Evolutionary conservation across 2,329 filamentous ascomycete species (phyloP).

Genomic region (Canariomyces notabilis): DNA sequence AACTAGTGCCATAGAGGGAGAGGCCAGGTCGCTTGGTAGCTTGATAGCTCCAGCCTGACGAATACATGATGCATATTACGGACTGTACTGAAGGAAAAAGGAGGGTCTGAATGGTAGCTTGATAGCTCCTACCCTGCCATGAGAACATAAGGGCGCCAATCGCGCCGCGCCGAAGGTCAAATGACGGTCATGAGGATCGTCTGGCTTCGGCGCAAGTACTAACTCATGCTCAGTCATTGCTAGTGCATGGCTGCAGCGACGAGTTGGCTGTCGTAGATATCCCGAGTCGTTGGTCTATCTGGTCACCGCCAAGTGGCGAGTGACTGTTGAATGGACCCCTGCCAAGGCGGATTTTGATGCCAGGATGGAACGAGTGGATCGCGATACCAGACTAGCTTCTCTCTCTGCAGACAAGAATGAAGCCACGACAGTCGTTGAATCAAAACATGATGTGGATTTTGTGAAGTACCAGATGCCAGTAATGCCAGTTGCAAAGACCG

Average conservation of each 20-base stretch:
- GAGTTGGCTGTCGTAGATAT: constrained; percentile 16
- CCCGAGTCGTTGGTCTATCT: constrained; percentile 19
- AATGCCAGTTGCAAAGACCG: too few species aligned
- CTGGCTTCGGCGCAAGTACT: constrained; percentile 12
- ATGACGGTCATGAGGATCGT: background rate
- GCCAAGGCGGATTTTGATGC: constrained; percentile 4
- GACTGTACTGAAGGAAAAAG: constrained; percentile 29
- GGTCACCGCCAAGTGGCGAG: constrained; percentile 28
- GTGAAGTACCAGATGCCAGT: too few species aligned
- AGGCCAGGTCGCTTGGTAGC: constrained; percentile 52
- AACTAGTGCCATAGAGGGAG: constrained; percentile 19
- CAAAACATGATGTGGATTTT: background rate
- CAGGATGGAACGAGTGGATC: constrained; percentile 2
- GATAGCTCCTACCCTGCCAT: constrained; percentile 42
- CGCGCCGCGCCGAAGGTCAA: constrained; percentile 15
- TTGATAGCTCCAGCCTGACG: constrained; percentile 59
- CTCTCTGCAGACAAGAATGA: constrained; percentile 15
- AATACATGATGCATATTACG: constrained; percentile 27
- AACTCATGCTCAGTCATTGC: constrained; percentile 24
- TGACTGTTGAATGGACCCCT: constrained; percentile 9
- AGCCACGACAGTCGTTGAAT: constrained; percentile 13
- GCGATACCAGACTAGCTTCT: constrained; percentile 5
- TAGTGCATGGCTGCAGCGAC: constrained; percentile 27
- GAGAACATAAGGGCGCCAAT: constrained; percentile 4
- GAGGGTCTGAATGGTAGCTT: constrained; percentile 47